These are phyloP conservation scores for Coelastrella sp. DNA, from an alignment of 139 green algal species.

Conservation along the genomic window DNA sequence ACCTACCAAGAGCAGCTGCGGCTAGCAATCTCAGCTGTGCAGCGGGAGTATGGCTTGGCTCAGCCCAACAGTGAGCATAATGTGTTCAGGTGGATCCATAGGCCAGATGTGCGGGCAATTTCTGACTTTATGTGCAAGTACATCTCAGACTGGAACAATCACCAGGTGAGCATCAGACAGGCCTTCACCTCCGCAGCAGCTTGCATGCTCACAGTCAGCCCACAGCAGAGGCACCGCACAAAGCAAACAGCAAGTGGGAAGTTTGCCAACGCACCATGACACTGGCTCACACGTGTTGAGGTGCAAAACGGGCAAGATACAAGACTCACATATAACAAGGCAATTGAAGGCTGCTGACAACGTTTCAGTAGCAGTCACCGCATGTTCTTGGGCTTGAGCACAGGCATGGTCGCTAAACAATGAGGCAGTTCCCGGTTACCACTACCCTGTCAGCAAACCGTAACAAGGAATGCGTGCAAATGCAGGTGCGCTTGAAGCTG, in stretches of 20 bases:
- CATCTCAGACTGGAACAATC: constrained; percentile 59
- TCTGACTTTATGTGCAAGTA: constrained; percentile 48
- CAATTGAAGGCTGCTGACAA: too few species aligned
- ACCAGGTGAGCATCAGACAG: constrained; percentile 8
- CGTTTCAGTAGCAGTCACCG: too few species aligned
- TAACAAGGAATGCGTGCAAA: too few species aligned
- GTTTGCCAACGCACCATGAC: not conserved
- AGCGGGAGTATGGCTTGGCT: constrained; percentile 32
- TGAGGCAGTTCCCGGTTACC: too few species aligned
- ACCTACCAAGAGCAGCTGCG: constrained; percentile 45
- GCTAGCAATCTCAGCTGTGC: constrained; percentile 21
- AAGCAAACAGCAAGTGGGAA: not conserved
- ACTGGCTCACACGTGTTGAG: not conserved
- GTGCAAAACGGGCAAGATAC: too few species aligned
- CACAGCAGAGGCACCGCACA: not conserved
- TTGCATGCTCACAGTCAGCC: not conserved
- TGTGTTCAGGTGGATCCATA: constrained; percentile 55
- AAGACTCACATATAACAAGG: too few species aligned
- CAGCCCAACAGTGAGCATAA: constrained; percentile 22
- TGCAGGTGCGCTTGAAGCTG: constrained; percentile 68
- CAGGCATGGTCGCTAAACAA: too few species aligned
- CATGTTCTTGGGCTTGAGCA: too few species aligned
- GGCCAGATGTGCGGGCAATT: constrained; percentile 55
- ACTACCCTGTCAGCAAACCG: too few species aligned
- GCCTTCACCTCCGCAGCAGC: too few species aligned